phyloP scores from a whole-genome alignment of 352 stramenopile species.

The Hyaloperonospora brassicae region DNA sequence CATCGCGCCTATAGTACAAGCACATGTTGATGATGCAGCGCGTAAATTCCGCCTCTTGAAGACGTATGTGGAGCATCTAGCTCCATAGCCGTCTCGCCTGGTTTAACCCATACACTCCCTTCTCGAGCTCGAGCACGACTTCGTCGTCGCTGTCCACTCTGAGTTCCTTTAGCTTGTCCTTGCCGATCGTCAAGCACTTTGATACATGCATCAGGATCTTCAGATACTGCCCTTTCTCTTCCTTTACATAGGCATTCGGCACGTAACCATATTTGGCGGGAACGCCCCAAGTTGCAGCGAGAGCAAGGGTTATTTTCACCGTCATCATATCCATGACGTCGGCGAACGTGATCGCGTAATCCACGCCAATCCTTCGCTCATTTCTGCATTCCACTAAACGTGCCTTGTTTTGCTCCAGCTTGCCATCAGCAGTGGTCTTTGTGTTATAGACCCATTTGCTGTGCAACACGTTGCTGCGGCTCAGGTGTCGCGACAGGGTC shows the following conservation, averaged over 20 bases:
- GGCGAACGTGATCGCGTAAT: background rate
- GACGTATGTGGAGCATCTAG: constrained; percentile 12
- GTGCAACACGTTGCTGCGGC: constrained; percentile 5
- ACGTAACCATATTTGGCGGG: background rate
- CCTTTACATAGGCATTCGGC: background rate
- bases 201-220: constrained; percentile 11
- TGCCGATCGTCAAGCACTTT: constrained; percentile 15
- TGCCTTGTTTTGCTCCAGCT: constrained; percentile 18
- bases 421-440: constrained; percentile 5
- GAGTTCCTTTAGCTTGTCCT: background rate
- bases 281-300: background rate
- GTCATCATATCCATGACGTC: constrained; percentile 10
- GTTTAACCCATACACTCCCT: constrained; percentile 27
- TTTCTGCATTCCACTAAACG: constrained; percentile 3
- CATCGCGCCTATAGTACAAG: constrained; percentile 4
- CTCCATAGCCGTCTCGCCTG: constrained; percentile 28
- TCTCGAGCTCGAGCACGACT: constrained; percentile 13
- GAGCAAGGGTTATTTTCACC: constrained; percentile 4
- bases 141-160: constrained; percentile 5
- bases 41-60: constrained; percentile 12
- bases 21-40: background rate
- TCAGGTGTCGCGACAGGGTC: background rate
- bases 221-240: background rate
- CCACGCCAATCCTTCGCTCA: constrained; percentile 20
- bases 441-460: constrained; percentile 13